A percentile compares a stretch with the other conserved stretches of the same genome.
Conservation (phyloP, 768 basidiomycete species). For the Auricularia sp. region DNA sequence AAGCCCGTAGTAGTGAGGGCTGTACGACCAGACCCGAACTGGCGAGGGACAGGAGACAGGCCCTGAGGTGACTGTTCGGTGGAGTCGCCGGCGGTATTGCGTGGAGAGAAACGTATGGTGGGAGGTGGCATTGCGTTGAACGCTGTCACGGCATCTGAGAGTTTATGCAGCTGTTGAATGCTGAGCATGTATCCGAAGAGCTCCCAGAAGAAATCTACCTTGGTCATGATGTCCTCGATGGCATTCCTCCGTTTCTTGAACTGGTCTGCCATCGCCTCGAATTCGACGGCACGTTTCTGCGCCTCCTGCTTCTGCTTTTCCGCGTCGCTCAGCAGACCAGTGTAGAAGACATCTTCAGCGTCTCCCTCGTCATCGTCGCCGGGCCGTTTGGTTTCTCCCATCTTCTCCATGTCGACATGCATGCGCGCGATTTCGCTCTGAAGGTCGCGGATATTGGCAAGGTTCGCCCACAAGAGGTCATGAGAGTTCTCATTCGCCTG, state of each 20-base stretch:
- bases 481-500: conserved; percentile 18
- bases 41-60: no score
- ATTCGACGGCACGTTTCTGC: conserved; percentile 41
- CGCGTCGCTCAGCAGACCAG: neutral
- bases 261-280: conserved; percentile 53
- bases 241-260: conserved; percentile 61
- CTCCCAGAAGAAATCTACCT: conserved; percentile 31
- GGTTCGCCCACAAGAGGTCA: conserved; percentile 55
- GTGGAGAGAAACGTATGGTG: neutral
- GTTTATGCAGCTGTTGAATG: neutral
- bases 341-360: conserved; percentile 26
- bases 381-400: conserved; percentile 24
- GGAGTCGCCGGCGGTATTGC: no score
- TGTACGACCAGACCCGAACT: no score
- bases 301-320: neutral
- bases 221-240: conserved; percentile 63
- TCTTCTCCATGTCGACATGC: conserved; percentile 67
- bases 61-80: no score
- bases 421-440: conserved; percentile 63
- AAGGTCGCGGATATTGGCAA: conserved; percentile 58
- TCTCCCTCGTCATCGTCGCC: conserved; percentile 5
- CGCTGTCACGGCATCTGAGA: neutral
- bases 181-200: neutral
- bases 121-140: neutral
- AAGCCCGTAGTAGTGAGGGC: no score